These are phyloP conservation scores for Backusella macrospora DNA, from an alignment of 192 early-diverging fungal genomes.

Conservation along the genomic window DNA sequence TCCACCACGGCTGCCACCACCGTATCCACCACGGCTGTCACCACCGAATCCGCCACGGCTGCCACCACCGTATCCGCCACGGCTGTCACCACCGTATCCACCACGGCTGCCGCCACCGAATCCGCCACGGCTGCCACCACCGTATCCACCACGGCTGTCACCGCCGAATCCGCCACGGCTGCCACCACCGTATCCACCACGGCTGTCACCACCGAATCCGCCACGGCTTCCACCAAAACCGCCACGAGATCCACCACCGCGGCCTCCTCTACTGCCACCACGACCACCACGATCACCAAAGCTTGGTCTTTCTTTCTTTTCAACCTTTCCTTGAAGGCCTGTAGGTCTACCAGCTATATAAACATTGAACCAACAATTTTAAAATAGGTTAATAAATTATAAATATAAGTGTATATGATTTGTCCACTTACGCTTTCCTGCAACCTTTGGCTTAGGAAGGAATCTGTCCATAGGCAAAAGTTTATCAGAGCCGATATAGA, in stretches of 20 bases:
- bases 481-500: constrained; percentile 92
- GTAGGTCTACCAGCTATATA: constrained; percentile 49
- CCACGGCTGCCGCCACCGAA: constrained; percentile 12
- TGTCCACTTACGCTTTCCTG: constrained; percentile 56
- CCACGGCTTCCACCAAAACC: constrained; percentile 14
- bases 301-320: constrained; percentile 54
- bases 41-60: not conserved
- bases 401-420: not conserved
- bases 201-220: not conserved
- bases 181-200: constrained; percentile 25
- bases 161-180: constrained; percentile 24
- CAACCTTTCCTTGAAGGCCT: constrained; percentile 63
- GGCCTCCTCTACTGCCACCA: constrained; percentile 34
- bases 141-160: constrained; percentile 48
- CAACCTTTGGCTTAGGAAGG: constrained; percentile 87
- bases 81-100: not conserved
- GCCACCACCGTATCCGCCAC: not conserved
- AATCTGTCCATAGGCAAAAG: constrained; percentile 95
- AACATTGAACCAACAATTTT: not conserved
- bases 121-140: constrained; percentile 42
- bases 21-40: not conserved
- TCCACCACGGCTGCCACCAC: too few species aligned
- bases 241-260: constrained; percentile 18
- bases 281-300: constrained; percentile 47
- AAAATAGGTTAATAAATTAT: not conserved